These are phyloP conservation scores for Hippophae tibetana DNA, from an alignment of 306 rosid species.

Conservation along the genomic window DNA sequence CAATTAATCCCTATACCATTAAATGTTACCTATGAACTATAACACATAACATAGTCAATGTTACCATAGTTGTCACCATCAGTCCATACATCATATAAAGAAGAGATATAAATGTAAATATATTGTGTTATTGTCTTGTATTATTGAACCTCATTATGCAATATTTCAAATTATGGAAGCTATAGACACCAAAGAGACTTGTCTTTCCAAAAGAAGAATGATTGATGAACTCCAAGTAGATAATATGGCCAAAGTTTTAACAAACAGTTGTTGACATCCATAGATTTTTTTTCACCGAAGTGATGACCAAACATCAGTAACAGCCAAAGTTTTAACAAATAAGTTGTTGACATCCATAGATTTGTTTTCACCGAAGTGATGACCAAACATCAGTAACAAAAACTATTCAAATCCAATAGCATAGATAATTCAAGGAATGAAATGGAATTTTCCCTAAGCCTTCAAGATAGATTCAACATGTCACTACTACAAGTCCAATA, in stretches of 20 bases:
- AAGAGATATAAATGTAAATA: constrained; percentile 48
- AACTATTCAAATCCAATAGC: constrained; percentile 64
- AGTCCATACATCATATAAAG: constrained; percentile 66
- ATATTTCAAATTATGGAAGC: constrained; percentile 69
- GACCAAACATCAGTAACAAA: constrained; percentile 40
- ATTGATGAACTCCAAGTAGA: constrained; percentile 69
- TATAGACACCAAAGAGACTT: constrained; percentile 71
- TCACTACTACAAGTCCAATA: constrained; percentile 56
- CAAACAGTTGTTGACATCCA: constrained; percentile 27
- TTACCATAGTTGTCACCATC: constrained; percentile 47
- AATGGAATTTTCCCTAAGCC: constrained; percentile 38
- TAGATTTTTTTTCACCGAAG: constrained; percentile 20
- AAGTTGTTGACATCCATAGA: constrained; percentile 30
- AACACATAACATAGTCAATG: constrained; percentile 68
- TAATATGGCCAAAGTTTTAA: constrained; percentile 53
- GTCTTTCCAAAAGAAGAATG: constrained; percentile 82
- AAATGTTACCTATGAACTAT: constrained; percentile 85
- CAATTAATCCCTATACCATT: constrained; percentile 99
- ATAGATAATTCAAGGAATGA: constrained; percentile 58
- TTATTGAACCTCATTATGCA: constrained; percentile 53
- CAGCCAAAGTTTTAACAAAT: constrained; percentile 43
- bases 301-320: constrained; percentile 41
- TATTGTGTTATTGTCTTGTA: constrained; percentile 25
- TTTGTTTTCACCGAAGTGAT: constrained; percentile 24
- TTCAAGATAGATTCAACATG: constrained; percentile 27